Evolutionary conservation across 2,329 filamentous ascomycete genomes (phyloP), one percentile per base, ranked within the genome.

Genomic region (Diplodia intermedia): DNA sequence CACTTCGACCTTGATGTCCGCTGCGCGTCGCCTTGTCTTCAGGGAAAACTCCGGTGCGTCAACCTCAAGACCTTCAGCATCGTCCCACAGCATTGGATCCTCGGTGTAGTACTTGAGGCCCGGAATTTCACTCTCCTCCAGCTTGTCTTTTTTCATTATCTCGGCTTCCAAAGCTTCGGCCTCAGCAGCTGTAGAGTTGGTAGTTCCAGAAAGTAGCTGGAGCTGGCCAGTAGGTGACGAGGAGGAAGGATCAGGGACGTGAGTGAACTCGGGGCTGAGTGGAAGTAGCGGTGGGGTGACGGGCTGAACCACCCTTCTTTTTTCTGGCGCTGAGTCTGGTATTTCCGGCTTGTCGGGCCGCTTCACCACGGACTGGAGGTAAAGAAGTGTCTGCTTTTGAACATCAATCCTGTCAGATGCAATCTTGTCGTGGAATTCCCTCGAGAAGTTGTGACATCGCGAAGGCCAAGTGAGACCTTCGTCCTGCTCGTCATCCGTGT

Each of bases 201-300:
- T 76, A 14, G 73, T 73, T 5, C 80, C 77, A 8, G 80, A 78
- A 1, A 78, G 69, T 15, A 81, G 68, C n/a, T 79, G 73, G 11
- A 84, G 68, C 47, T 73, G 71, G 62, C 76, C 76, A 8, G 70
- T 75, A 4, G 79, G 77, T 5, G 80, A 81, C 5, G 79, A 80
- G 7, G 57, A 61, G 5, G 31, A 18, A 1, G 66, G 53, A 26
- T 57, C 57, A 4, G 80, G 79, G 50, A 79, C 78, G 4, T 79
- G 81, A 53, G 72, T 76, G 33, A 74, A 65, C 7, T 77, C 72
- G 31, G 82, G 82, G 33, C 82, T 81, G 3, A 80, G 67, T 20
- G 83, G 82, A 20, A 85, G 75, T 9, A 86, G 71, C 4, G 82
- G 82, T n/a, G 84, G 84, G 2, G 82, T 82, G n/a, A 84, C 12